Evolutionary conservation across 495 filamentous ascomycete genomes (phyloP).

Genomic region (Letharia columbiana): DNA sequence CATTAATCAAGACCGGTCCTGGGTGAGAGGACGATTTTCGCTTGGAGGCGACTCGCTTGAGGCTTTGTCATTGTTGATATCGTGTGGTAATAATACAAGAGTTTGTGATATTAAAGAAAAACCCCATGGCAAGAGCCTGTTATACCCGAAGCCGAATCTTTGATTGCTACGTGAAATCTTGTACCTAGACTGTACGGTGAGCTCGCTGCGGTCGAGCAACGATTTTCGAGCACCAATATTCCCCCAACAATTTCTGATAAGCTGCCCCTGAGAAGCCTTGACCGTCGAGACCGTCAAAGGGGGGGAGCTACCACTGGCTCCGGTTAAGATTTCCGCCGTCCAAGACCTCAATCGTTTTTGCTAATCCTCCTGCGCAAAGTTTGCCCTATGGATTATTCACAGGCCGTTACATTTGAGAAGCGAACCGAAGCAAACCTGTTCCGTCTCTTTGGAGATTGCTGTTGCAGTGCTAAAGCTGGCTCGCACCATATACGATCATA

Average conservation of each 20-base stretch:
- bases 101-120: neutral
- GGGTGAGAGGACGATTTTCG: neutral
- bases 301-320: no score
- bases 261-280: neutral
- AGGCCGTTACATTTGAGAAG: neutral
- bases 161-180: neutral
- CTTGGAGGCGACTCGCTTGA: constrained; percentile 2
- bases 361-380: neutral
- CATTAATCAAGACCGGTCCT: neutral
- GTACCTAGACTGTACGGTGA: neutral
- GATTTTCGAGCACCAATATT: no score
- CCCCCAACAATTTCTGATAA: no score
- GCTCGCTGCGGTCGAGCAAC: neutral
- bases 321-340: neutral
- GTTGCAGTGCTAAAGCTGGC: neutral
- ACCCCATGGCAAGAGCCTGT: constrained; percentile 7
- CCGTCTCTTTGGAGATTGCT: neutral
- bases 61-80: neutral
- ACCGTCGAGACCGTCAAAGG: neutral
- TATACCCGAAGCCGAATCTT: neutral
- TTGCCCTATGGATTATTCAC: neutral
- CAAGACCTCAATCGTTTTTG: neutral
- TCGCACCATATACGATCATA: neutral
- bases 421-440: neutral
- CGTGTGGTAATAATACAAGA: neutral